Evolutionary conservation across 257 asterid species (phyloP).

Genomic region (Capsicum chinense): DNA sequence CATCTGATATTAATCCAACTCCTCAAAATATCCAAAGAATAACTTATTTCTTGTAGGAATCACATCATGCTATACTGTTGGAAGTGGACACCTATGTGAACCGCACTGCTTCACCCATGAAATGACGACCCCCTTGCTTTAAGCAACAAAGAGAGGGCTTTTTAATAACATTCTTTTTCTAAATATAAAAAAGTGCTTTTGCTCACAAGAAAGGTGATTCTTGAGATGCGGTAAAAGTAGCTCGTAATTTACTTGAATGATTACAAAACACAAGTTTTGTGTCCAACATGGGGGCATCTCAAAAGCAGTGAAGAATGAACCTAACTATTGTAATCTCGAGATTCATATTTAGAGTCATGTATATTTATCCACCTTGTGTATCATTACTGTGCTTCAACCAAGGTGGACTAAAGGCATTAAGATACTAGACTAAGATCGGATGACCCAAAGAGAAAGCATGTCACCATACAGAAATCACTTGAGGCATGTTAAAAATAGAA

Average conservation of each 20-base stretch:
- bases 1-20: neutral
- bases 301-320: neutral
- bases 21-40: constrained; percentile 8
- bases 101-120: neutral
- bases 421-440: neutral
- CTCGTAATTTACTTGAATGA: constrained; percentile 8
- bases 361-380: neutral
- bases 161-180: neutral
- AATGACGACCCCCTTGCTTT: neutral
- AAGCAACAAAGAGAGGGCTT: neutral
- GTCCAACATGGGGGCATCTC: constrained; percentile 6
- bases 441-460: neutral
- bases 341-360: neutral
- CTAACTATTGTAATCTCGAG: neutral
- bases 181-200: neutral
- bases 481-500: neutral
- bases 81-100: neutral
- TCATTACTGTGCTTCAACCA: constrained; percentile 1
- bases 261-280: neutral
- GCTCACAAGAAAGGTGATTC: neutral
- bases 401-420: neutral
- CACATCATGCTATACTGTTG: neutral
- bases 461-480: neutral
- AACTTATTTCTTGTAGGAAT: neutral
- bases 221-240: neutral